Evolutionary conservation across 1,284 basidiomycete genomes (phyloP), one percentile per base, ranked within the genome.

Genomic region (Ustilago tritici): DNA sequence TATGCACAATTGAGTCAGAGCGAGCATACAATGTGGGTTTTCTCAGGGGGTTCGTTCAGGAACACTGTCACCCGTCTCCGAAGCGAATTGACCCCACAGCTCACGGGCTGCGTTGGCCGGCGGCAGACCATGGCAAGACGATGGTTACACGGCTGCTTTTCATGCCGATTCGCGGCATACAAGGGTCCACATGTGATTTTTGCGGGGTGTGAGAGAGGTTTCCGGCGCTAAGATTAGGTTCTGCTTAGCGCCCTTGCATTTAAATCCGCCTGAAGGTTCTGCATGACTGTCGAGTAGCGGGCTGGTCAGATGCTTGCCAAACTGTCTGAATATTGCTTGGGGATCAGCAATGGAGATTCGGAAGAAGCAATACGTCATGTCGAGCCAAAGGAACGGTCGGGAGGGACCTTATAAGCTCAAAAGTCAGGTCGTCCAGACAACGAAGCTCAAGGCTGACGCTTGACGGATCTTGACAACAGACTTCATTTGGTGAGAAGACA

Each of bases 181-280:
- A 17, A 41, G 47, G 49, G 46, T 36, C 52, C 36, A 8, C 4
- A 8, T 12, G 17, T 6, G 2, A 12, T 50, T 50, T 47, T 63
- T 57, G 65, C 56, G 49, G 61, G 52, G 66, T 28, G 23, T 40
- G 40, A 46, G 8, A 5, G 23, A 69, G 67, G 64, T 69, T 69
- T 32, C 67, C 61, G 67, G 67, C 56, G 57, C 67, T 69, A 69
- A 63, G 60, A 54, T 32, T 35, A 34, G 46, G 31, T 28, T 50
- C 15, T 9, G n/a, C 15, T 31, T 50, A 31, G 28, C 49, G 49
- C 49, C 15, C 49, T 50, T 46, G n/a, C 43, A 46, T 46, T 28
- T n/a, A 19, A 6, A 19, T 46, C 6, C 43, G n/a, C n/a, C 1
- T 15, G 43, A 46, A 7, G 11, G n/a, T 46, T 38, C 53, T 19